Percentiles rank a stretch among this genome's conserved stretches.
phyloP scores from a whole-genome alignment of 768 basidiomycete species.

The Mycena indigotica region DNA sequence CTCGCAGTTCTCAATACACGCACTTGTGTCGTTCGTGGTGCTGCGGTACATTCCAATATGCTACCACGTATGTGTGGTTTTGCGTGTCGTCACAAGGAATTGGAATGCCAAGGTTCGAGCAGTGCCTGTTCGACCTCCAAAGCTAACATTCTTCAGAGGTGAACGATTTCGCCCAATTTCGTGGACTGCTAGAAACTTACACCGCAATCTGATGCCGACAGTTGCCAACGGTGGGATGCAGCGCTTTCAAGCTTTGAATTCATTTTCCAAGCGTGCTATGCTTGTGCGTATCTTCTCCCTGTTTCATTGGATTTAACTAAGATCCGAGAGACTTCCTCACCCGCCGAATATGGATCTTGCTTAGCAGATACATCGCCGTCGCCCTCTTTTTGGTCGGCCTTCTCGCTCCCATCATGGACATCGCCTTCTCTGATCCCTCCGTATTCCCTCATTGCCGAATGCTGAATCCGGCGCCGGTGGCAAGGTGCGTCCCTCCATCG shows the following conservation, averaged over 20 bases:
- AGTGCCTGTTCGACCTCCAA: too few species aligned
- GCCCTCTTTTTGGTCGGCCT: background rate
- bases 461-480: background rate
- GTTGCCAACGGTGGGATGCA: background rate
- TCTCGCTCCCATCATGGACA: background rate
- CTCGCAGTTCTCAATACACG: background rate
- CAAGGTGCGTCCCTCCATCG: background rate
- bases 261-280: slow-evolving; percentile 3
- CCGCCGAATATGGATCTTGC: background rate
- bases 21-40: background rate
- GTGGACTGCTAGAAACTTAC: background rate
- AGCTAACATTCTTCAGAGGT: too few species aligned
- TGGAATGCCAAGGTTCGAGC: too few species aligned
- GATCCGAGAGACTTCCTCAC: background rate
- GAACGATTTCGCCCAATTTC: too few species aligned
- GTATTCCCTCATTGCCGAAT: slow-evolving; percentile 2
- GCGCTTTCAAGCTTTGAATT: background rate
- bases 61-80: too few species aligned
- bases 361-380: background rate
- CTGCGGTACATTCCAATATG: background rate
- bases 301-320: background rate
- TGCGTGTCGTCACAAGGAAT: too few species aligned
- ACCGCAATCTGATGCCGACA: background rate
- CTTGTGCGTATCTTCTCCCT: background rate
- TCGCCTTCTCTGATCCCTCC: slow-evolving; percentile 7